Evolutionary conservation across 1,284 basidiomycete species (phyloP).

Genomic region (Sutorius eximius): DNA sequence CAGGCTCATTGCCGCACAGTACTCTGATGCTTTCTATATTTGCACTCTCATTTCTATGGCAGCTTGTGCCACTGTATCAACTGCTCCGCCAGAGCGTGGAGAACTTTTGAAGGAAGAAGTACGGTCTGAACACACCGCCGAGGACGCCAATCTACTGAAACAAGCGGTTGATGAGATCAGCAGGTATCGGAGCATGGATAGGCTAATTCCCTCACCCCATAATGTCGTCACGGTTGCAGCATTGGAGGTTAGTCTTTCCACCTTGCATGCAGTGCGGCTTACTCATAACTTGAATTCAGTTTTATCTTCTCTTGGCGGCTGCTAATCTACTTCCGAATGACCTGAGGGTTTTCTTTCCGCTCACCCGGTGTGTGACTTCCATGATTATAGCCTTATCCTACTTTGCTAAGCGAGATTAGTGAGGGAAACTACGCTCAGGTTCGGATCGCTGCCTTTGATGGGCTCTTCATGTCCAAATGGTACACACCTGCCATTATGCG

Average conservation of each 20-base stretch:
- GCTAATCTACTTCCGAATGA: conserved; percentile 84
- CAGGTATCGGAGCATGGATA: conserved; percentile 91
- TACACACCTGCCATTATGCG: conserved; percentile 80
- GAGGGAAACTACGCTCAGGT: conserved; percentile 94
- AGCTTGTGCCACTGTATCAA: conserved; percentile 75
- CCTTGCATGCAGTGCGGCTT: background rate
- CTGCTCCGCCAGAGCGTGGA: conserved; percentile 71
- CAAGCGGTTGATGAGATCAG: conserved; percentile 82
- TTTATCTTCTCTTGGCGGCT: conserved; percentile 77
- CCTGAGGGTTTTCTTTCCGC: conserved; percentile 78
- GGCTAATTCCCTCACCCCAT: conserved; percentile 92
- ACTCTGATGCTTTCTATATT: conserved; percentile 90
- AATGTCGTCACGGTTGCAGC: conserved; percentile 92
- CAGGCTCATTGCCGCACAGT: conserved; percentile 47
- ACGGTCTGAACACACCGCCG: conserved; percentile 60
- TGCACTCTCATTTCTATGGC: conserved; percentile 85
- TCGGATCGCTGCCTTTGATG: conserved; percentile 90
- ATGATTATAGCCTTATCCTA: background rate
- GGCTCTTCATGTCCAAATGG: conserved; percentile 89
- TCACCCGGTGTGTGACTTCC: conserved; percentile 70
- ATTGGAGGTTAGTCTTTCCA: conserved; percentile 64
- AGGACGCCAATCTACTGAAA: conserved; percentile 67
- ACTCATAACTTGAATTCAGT: conserved; percentile 46
- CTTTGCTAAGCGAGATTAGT: conserved; percentile 42
- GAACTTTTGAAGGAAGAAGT: conserved; percentile 70